Evolutionary conservation across 2,329 filamentous ascomycete genomes (phyloP).

Genomic region (Aspergillus brunneoviolaceus): DNA sequence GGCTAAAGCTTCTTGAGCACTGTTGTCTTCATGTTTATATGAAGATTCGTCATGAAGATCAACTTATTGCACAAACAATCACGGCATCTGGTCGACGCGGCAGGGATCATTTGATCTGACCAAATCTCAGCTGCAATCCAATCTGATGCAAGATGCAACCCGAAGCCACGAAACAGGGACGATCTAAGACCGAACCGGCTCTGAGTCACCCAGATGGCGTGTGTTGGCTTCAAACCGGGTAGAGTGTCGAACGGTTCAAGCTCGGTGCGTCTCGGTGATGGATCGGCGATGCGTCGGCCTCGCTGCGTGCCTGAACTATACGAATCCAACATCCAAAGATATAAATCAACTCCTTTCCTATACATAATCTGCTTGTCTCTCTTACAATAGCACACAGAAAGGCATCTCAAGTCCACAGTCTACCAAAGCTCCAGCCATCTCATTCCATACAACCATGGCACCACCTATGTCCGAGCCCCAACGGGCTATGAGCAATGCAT

Average conservation of each 20-base stretch:
- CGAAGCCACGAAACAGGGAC: not conserved
- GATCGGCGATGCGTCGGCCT: not conserved
- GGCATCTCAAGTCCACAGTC: not conserved
- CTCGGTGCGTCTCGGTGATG: slow-evolving; percentile 4
- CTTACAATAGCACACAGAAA: not conserved
- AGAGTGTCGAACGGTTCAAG: not conserved
- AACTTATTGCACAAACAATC: not conserved
- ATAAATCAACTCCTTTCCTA: not conserved
- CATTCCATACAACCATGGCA: not conserved
- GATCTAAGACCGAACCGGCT: not conserved
- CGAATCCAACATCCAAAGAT: not conserved
- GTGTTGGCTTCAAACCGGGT: not conserved
- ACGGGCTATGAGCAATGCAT: not conserved
- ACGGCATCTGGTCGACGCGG: not conserved
- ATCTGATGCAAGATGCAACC: not conserved
- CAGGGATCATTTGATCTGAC: not conserved
- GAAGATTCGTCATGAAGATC: not conserved
- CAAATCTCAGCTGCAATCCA: not conserved
- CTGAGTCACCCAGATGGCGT: not conserved
- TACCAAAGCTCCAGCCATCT: not conserved
- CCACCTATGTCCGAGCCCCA: not conserved
- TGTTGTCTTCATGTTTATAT: not conserved
- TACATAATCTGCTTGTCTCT: not conserved
- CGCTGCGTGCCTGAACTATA: not conserved
- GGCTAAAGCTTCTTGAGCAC: not conserved